Percentiles rank a stretch among this genome's conserved stretches.
Evolutionary conservation across 169 alveolate species (phyloP).

Genomic region (Plasmodium gonderi): DNA sequence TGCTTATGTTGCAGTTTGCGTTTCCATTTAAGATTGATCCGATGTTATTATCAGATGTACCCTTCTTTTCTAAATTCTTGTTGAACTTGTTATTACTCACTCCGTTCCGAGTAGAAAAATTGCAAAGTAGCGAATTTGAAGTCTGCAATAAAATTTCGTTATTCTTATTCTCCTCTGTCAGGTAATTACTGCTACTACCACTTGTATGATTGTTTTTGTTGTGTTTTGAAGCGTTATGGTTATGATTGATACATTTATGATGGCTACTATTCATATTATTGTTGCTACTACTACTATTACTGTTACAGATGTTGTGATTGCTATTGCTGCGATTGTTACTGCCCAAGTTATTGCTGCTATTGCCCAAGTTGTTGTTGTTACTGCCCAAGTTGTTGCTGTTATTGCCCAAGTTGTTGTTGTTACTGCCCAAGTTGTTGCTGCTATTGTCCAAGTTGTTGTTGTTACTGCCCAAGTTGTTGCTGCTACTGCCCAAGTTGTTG

Average conservation of each 20-base stretch:
- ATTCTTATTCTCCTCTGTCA: background rate
- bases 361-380: background rate
- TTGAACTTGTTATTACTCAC: background rate
- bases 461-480: background rate
- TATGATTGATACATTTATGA: background rate
- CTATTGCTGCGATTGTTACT: background rate
- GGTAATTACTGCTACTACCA: background rate
- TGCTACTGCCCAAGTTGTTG: background rate
- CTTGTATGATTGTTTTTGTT: background rate
- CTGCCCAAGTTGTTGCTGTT: background rate
- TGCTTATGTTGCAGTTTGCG: background rate
- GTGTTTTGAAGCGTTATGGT: background rate
- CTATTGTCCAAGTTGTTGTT: background rate
- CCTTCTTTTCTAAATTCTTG: background rate
- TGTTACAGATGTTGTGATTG: background rate
- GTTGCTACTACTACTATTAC: background rate
- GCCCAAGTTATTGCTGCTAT: background rate
- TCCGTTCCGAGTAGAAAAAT: background rate
- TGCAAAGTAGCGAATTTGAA: background rate
- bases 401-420: background rate
- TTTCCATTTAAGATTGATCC: background rate
- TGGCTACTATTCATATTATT: background rate
- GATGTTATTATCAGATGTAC: background rate
- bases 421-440: background rate
- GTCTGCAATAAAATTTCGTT: background rate